Percentiles rank a stretch among this genome's conserved stretches.
phyloP scores from a whole-genome alignment of 805 yeast species.

The Dipodascus albidus region DNA sequence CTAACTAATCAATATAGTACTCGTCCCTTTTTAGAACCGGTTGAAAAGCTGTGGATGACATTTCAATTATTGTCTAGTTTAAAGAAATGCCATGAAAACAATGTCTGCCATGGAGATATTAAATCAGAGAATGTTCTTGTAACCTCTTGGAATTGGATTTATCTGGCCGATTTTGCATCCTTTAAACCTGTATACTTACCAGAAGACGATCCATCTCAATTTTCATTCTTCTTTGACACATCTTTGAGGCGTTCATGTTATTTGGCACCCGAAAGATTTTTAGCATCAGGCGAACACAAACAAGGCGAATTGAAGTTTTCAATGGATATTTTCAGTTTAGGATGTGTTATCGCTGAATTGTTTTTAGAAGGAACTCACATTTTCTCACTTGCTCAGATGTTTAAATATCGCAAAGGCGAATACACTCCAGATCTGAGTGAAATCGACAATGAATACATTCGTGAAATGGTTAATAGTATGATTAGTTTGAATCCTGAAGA shows the following conservation, averaged over 20 bases:
- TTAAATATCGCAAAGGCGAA: slow-evolving; percentile 65
- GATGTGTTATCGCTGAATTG: slow-evolving; percentile 82
- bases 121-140: slow-evolving; percentile 82
- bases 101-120: slow-evolving; percentile 78
- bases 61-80: slow-evolving; percentile 67
- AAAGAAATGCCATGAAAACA: slow-evolving; percentile 47
- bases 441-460: slow-evolving; percentile 39
- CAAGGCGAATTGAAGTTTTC: slow-evolving; percentile 35
- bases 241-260: slow-evolving; percentile 81
- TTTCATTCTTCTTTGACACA: slow-evolving; percentile 84
- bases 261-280: slow-evolving; percentile 87
- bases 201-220: slow-evolving; percentile 87
- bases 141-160: slow-evolving; percentile 81
- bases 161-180: slow-evolving; percentile 72
- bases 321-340: slow-evolving; percentile 57
- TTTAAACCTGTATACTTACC: slow-evolving; percentile 81
- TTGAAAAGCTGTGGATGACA: slow-evolving; percentile 76
- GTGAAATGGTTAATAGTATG: slow-evolving; percentile 50
- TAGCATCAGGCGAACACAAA: slow-evolving; percentile 20
- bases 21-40: slow-evolving; percentile 71
- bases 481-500: slow-evolving; percentile 49
- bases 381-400: slow-evolving; percentile 77
- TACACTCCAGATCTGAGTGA: slow-evolving; percentile 50
- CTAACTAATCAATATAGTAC: slow-evolving; percentile 30
- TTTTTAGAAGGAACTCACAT: slow-evolving; percentile 79